Base-by-base conservation (phyloP, 2,329 filamentous ascomycete species). In the Pseudodiploospora longispora region DNA sequence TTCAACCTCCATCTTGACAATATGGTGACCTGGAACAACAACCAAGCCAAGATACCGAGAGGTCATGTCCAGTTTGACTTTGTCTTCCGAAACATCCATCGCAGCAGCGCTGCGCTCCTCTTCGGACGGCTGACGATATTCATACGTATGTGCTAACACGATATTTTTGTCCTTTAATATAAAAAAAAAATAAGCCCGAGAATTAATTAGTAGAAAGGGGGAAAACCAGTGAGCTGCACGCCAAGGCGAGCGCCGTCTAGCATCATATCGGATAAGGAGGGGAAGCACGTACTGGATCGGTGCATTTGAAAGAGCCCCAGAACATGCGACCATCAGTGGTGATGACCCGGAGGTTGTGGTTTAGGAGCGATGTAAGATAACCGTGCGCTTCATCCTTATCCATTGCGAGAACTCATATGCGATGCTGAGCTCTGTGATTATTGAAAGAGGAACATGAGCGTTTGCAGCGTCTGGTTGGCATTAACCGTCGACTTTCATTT, bases 281-380 rank as follows among this genome's bases (percentile, higher is more conserved):
- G 36, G 30, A 42, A 36, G 30, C 38, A 72, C 77, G 41, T 68
- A 94, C 89, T 47, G 85, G 81, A 70, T 98, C 93, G 30, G 90
- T 96, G 70, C 93, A 98, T 66, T 94, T 96, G 68, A 98, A 86
- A 51, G 82, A 76, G 19, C 93, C 93, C 44, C 89, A 80, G 64
- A 97, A 98, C 62, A 95, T 82, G 48, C 93, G 86, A 10, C 79
- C 80, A 61, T 97, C 91, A 4, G 81, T 86, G 10, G 85, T 87
- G 55, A 85, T 78, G 43, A 97, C 70, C 46, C 89, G 83, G 31
- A 97, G 68, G 34, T 80, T 86, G 62, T 87, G 87, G 62, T 86
- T 86, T 42, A 95, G 71, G 41, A 94, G 77, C 27, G 82, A 78
- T 31, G 66, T 62, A 29, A 87, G 71, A 57, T 77, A 86, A 36